Conservation (phyloP, 78 protist genomes). For the Dictyostelium purpureum region DNA sequence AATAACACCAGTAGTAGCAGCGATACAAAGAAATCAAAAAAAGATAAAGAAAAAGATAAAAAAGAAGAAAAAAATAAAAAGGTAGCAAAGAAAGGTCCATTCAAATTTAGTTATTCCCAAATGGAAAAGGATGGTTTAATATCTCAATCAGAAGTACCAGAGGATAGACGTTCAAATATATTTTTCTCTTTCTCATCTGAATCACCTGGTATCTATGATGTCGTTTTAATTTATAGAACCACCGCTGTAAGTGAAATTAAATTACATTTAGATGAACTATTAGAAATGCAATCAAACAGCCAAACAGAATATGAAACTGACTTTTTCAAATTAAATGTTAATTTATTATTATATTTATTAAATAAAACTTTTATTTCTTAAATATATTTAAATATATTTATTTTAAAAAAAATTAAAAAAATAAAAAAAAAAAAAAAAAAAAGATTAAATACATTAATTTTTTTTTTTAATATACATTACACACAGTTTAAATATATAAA, state of each 20-base stretch:
- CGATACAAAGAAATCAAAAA: neutral
- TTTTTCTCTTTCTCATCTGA: slow-evolving; percentile 58
- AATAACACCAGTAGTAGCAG: neutral
- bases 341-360: slow-evolving; percentile 72
- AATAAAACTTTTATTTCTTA: slow-evolving; percentile 72
- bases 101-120: slow-evolving; percentile 73
- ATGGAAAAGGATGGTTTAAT: slow-evolving; percentile 86
- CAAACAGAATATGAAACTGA: slow-evolving; percentile 74
- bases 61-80: neutral
- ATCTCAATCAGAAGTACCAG: slow-evolving; percentile 80
- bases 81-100: slow-evolving; percentile 38
- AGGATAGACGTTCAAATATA: slow-evolving; percentile 76
- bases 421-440: too few species aligned
- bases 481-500: too few species aligned
- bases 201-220: slow-evolving; percentile 70
- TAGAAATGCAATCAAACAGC: slow-evolving; percentile 79
- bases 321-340: slow-evolving; percentile 80
- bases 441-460: too few species aligned
- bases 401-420: too few species aligned
- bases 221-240: slow-evolving; percentile 66
- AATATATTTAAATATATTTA: too few species aligned
- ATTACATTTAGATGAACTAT: slow-evolving; percentile 77
- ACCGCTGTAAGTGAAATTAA: slow-evolving; percentile 62
- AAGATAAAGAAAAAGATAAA: slow-evolving; percentile 23
- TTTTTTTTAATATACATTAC: too few species aligned